Evolutionary conservation across 164 flowering plant species (phyloP), one percentile per base, ranked within the genome.

Genomic region (Magnolia kwangsiensis): DNA sequence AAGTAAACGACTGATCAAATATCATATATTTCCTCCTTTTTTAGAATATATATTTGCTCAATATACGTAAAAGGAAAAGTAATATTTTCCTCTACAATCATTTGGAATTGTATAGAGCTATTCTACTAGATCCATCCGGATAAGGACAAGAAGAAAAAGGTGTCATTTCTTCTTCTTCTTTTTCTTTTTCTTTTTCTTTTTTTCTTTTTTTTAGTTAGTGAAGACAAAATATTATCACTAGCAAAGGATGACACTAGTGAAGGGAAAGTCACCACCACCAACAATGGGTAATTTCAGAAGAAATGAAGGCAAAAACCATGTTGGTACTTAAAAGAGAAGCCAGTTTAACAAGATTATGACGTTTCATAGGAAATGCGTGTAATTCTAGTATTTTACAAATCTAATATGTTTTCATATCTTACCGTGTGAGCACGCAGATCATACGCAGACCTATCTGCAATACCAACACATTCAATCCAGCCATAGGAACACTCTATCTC

Each of bases 391-490:
- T 51, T 14, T 8, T 51, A 9, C 14, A 51, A 7, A 1, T 14
- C 2, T 51, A 9, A 51, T 20, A 63, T 23, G 49, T 19, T 10
- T 27, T 29, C 19, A 29, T 11, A 20, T 71, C 84, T 87, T 82
- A 96, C 99, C 76, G 93, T 73, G 81, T 96, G 99, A 75, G 99
- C 98, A 59, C 75, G 86, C 77, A 96, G 86, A 77, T 96, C 98
- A 80, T 88, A 94, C 64, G 99, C 97, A 76, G 99, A 96, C 81
- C 98, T 89, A 84, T 96, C 99, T 55, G 99, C 99, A 82, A 96
- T 96, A 58, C 98, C 98, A 80, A 96, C 97, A 89, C 97, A 96
- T 72, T 94, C 97, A 78, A 96, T 90, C 98, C 99, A 96, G 45
- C 99, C 99, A 87, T 89, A 90, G 7, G 99, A 96, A 74, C 93